Evolutionary conservation across 176 grass and related monocot genomes (phyloP).

Genomic region (Oryza longistaminata): DNA sequence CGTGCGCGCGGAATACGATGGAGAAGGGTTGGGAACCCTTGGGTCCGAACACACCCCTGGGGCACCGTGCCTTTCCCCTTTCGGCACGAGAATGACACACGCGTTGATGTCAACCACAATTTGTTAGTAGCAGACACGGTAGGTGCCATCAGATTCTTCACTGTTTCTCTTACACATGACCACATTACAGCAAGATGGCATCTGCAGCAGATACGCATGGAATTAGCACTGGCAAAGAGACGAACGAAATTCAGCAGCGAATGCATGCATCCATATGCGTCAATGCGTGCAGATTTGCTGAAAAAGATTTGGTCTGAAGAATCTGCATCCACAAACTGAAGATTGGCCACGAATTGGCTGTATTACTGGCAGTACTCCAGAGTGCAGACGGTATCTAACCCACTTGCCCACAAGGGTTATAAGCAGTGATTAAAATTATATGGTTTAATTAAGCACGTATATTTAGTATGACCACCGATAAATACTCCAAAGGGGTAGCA

Average conservation of each 20-base stretch:
- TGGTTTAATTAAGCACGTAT: conserved; percentile 23
- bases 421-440: background rate
- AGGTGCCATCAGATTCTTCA: conserved; percentile 11
- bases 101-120: conserved; percentile 8
- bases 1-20: too few species aligned
- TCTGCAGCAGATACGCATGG: conserved; percentile 15
- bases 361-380: background rate
- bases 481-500: conserved; percentile 39
- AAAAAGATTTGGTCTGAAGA: background rate
- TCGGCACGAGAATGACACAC: conserved; percentile 41
- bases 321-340: background rate
- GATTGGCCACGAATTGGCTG: background rate
- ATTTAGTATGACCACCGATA: conserved; percentile 35
- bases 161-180: background rate
- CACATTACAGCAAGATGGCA: background rate
- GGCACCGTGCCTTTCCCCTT: conserved; percentile 46
- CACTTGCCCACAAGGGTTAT: background rate
- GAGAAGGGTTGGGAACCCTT: too few species aligned
- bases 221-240: background rate
- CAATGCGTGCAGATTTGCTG: conserved; percentile 26
- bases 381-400: background rate
- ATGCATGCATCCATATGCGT: background rate
- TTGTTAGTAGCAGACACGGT: background rate
- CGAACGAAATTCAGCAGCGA: background rate
- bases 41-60: too few species aligned